phyloP scores from a whole-genome alignment of 352 stramenopile species.

The Globisporangium iwayamae region DNA sequence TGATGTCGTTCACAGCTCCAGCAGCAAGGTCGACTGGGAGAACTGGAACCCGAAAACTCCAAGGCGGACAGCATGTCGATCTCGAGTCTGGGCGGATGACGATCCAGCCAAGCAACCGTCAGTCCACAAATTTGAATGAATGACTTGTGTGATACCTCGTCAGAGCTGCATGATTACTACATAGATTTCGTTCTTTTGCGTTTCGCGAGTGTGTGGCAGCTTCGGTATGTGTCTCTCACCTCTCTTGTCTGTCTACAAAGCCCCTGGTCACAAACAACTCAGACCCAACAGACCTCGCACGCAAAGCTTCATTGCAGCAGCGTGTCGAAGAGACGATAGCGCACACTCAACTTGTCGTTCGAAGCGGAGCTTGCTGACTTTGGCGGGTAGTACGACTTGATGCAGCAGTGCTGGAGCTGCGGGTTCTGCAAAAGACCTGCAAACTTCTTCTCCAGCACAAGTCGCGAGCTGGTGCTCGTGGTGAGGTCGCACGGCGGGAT shows the following conservation, averaged over 20 bases:
- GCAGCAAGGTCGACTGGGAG: slow-evolving; percentile 47
- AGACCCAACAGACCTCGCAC: background rate
- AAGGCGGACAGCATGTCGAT: slow-evolving; percentile 46
- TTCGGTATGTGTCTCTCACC: background rate
- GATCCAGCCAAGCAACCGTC: background rate
- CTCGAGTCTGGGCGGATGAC: slow-evolving; percentile 33
- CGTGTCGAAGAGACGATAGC: slow-evolving; percentile 73
- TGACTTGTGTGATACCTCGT: background rate
- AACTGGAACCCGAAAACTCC: slow-evolving; percentile 34
- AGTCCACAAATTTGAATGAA: background rate
- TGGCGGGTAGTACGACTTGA: slow-evolving; percentile 60
- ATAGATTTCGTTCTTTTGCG: background rate
- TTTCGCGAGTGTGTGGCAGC: background rate
- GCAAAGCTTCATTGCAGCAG: slow-evolving; percentile 25
- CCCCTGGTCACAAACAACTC: slow-evolving; percentile 2
- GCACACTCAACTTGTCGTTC: slow-evolving; percentile 24
- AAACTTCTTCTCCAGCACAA: slow-evolving; percentile 48
- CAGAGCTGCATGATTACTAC: slow-evolving; percentile 8
- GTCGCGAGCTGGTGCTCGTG: slow-evolving; percentile 44
- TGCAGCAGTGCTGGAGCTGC: slow-evolving; percentile 47
- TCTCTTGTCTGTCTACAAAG: background rate
- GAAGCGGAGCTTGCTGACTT: slow-evolving; percentile 9
- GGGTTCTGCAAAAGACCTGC: slow-evolving; percentile 24
- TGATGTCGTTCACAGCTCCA: slow-evolving; percentile 39
- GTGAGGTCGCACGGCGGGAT: slow-evolving; percentile 65